Evolutionary conservation across 176 grass and related monocot species (phyloP), one percentile per base, ranked within the genome.

Genomic region (Carex parvula): DNA sequence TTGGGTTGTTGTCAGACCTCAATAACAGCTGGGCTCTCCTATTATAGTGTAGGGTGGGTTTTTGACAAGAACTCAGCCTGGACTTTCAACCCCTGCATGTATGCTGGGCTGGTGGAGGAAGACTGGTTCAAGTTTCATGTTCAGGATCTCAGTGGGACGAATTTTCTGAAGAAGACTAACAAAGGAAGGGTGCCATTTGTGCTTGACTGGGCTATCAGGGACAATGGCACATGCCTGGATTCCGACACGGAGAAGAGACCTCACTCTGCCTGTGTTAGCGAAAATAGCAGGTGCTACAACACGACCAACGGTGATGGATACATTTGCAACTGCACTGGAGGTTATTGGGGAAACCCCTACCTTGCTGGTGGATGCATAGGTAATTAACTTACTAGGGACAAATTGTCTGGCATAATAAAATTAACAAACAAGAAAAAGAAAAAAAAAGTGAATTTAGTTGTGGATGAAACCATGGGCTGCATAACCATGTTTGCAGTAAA

Each of bases 331-430:
- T 92, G 90, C 39, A 55, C n/a, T 0, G 0, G 11, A 0, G 87
- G 90, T 5, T 92, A 87, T 59, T 3, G 3, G 0, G 87, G 90
- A 8, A 92, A 89, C 11, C 87, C 90, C 35, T 92, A 92, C 10
- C 1, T 85, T 59, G 0, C 0, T 0, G 29, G 18, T 6, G 90
- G 87, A 82, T 92, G 87, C 33, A 42, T 0, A 59, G 71, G 90
- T 89, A 22, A 17, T 30, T 41, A 5, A 41, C 39, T 41, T 29
- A 29, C 29, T 29, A 29, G 29, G 29, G 29, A 29, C 29, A 29
- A 29, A 29, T 29, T 29, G 29, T 37, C 35, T 4, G 1, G 35
- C 35, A 37, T 37, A 37, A 37, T 37, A 3, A 3, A 4, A 37
- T 37, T 29, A 29, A 29, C 1, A 1, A 29, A 29, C 29, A 29